Evolutionary conservation across 345 rosid genomes (phyloP), one percentile per base, ranked within the genome.

Genomic region (Ceriops zippeliana): DNA sequence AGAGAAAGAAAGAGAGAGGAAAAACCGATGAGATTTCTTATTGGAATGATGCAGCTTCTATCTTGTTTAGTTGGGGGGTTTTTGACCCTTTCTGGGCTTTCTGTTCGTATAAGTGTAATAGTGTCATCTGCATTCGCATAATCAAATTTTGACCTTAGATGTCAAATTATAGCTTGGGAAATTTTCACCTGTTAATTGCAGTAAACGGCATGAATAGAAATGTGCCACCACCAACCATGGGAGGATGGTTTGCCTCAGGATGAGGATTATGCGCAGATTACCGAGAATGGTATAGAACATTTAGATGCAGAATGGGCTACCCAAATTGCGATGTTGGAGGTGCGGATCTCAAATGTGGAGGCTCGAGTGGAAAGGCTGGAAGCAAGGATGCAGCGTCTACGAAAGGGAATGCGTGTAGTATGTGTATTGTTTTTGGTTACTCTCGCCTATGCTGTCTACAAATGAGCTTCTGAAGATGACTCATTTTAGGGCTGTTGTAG

Each of bases 181-280:
- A 35, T 5, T 54, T 49, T 66, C 47, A 8, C 26, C 10, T 19
- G 4, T 47, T 46, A 38, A 38, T 58, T 67, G 75, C 77, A 71
- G 75, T 42, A 10, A 49, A 62, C 60, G 38, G 17, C 54, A 47
- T 56, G 69, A 63, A 21, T 15, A 34, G 75, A 69, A 64, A 82
- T 79, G 81, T 76, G 83, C 58, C 63, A 1, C 37, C 56, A 72
- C 63, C 69, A 75, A 47, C 54, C 70, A n/a, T 70, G 71, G 83
- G 83, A 82, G 28, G 75, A 71, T 11, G 73, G 76, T 73, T 76
- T 54, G n/a, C 46, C 53, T 10, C 26, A 52, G 19, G 63, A 5
- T 47, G 75, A 73, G 52, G 74, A 78, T 47, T 31, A 28, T 60
- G 16, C 34, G 17, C 58, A 10, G 16, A 53, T 37, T 26, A 71